These are phyloP conservation scores for Verticillium longisporum DNA, from an alignment of 2,329 filamentous ascomycete genomes.

Conservation along the genomic window DNA sequence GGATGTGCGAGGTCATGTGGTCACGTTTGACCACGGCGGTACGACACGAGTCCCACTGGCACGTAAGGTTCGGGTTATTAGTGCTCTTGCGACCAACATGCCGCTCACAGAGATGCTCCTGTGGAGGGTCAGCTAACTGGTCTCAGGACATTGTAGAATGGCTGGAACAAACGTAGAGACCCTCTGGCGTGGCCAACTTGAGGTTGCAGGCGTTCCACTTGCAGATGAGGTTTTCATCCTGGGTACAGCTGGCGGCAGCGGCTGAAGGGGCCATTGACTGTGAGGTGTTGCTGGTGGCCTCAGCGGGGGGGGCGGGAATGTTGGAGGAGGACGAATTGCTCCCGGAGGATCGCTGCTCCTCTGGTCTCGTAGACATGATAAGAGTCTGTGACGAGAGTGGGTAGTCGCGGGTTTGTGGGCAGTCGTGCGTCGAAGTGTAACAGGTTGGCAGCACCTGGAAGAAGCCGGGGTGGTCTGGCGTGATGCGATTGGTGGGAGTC, in stretches of 20 bases:
- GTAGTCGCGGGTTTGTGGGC: background rate
- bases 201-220: conserved; percentile 54
- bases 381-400: background rate
- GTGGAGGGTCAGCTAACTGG: background rate
- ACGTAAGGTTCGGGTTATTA: conserved; percentile 96
- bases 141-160: background rate
- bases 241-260: conserved; percentile 3
- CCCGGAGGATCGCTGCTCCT: conserved; percentile 22
- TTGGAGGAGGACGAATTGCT: conserved; percentile 44
- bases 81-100: conserved; percentile 99
- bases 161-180: conserved; percentile 47
- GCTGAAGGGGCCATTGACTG: conserved; percentile 26
- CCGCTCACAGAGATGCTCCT: conserved; percentile 95
- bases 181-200: conserved; percentile 50
- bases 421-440: background rate
- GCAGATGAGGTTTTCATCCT: conserved; percentile 51
- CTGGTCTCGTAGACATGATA: conserved; percentile 15
- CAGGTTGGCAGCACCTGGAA: background rate
- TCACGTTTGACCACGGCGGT: conserved; percentile 98
- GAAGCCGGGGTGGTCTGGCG: background rate
- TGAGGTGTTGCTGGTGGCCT: conserved; percentile 36
- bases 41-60: conserved; percentile 92
- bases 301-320: conserved; percentile 43
- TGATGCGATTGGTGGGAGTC: background rate
- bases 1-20: conserved; percentile 98